phyloP scores from a whole-genome alignment of 2,329 filamentous ascomycete species.

The Neodidymelliopsis sp. region DNA sequence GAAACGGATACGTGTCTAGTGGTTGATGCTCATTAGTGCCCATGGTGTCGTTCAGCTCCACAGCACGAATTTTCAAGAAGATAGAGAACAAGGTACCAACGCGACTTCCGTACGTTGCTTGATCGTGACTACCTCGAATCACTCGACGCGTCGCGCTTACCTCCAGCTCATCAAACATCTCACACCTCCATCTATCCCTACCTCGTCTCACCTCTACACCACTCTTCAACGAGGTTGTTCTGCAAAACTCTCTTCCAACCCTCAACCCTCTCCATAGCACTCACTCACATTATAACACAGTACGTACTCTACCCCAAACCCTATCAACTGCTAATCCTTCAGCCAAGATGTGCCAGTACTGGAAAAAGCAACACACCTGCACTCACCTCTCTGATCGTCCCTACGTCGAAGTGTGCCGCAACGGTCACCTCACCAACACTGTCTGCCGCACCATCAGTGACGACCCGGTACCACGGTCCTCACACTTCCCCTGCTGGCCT shows the following conservation, averaged over 20 bases:
- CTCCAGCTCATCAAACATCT: not conserved
- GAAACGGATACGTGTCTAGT: no score
- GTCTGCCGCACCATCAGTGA: slow-evolving; percentile 27
- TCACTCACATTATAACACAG: no score
- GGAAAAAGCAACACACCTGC: slow-evolving; percentile 36
- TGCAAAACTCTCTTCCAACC: no score
- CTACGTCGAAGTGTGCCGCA: slow-evolving; percentile 35
- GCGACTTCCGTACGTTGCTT: not conserved
- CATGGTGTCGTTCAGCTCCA: no score
- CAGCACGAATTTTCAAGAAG: no score
- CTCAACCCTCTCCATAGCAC: not conserved
- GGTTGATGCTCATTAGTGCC: no score
- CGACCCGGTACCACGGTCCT: slow-evolving; percentile 18
- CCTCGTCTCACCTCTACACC: not conserved
- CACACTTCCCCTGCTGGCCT: slow-evolving; percentile 33
- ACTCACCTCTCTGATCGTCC: slow-evolving; percentile 26
- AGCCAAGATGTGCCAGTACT: slow-evolving; percentile 35
- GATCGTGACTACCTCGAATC: no score
- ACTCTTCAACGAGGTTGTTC: no score
- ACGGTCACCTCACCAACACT: slow-evolving; percentile 29
- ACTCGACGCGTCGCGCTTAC: not conserved
- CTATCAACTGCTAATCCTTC: not conserved
- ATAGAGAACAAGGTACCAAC: no score
- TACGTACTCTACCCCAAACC: not conserved
- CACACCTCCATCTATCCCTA: not conserved